Evolutionary conservation across 2,329 filamentous ascomycete species (phyloP).

Genomic region (Colletotrichum viniferum): DNA sequence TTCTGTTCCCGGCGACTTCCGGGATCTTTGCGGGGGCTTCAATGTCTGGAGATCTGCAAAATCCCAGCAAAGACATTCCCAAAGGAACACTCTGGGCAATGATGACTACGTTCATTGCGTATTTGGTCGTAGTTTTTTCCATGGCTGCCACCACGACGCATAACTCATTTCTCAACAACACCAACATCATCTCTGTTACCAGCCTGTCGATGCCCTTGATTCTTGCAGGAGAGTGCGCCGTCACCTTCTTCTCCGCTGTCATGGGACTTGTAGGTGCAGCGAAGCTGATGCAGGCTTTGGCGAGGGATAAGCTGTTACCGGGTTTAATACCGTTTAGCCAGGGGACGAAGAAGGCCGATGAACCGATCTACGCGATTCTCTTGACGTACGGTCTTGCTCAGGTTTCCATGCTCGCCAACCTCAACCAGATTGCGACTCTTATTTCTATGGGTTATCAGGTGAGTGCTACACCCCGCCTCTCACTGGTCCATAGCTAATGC

Average conservation of each 20-base stretch:
- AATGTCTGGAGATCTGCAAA: constrained; percentile 86
- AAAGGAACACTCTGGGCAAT: constrained; percentile 83
- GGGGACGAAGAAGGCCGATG: constrained; percentile 73
- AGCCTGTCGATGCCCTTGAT: constrained; percentile 77
- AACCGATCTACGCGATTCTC: constrained; percentile 77
- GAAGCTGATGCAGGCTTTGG: constrained; percentile 83
- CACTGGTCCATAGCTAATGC: neutral
- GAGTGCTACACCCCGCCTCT: constrained; percentile 24
- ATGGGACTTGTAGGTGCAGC: constrained; percentile 89
- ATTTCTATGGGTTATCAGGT: constrained; percentile 89
- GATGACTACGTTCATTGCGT: constrained; percentile 75
- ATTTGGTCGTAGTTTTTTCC: constrained; percentile 77
- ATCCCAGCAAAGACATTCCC: constrained; percentile 84
- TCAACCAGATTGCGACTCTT: constrained; percentile 88
- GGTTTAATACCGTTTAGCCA: constrained; percentile 76
- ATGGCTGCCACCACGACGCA: constrained; percentile 80
- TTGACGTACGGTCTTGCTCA: constrained; percentile 79
- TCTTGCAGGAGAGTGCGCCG: constrained; percentile 81
- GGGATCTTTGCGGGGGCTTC: constrained; percentile 76
- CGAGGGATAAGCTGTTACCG: constrained; percentile 78
- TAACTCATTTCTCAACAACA: constrained; percentile 73
- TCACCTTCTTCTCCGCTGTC: constrained; percentile 81
- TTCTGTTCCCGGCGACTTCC: constrained; percentile 74
- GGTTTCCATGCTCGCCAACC: constrained; percentile 78
- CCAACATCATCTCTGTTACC: constrained; percentile 82